phyloP scores from a whole-genome alignment of 306 rosid species.

The Vigna nakashimae region DNA sequence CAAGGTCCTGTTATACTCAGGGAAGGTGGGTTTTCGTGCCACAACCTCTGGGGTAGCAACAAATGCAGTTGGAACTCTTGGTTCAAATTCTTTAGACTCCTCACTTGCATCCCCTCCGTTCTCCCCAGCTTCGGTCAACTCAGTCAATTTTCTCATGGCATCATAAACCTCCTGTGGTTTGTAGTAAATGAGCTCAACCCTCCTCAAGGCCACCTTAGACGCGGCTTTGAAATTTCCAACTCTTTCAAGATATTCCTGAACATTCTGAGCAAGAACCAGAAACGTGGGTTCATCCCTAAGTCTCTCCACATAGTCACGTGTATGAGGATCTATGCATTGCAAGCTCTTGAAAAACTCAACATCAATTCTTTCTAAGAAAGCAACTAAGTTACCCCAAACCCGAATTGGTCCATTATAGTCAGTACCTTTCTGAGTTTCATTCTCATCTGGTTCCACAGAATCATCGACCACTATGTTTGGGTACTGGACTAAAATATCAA shows the following conservation, averaged over 20 bases:
- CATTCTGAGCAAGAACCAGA: constrained; percentile 91
- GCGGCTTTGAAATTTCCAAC: constrained; percentile 71
- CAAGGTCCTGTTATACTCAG: constrained; percentile 76
- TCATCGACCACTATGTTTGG: constrained; percentile 89
- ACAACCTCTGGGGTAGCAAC: constrained; percentile 79
- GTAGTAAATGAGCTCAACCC: constrained; percentile 87
- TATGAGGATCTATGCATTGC: constrained; percentile 97
- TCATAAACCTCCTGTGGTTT: constrained; percentile 95
- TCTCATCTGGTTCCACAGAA: constrained; percentile 83
- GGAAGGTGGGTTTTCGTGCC: constrained; percentile 83
- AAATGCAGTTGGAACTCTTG: constrained; percentile 73
- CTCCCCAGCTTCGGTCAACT: constrained; percentile 62
- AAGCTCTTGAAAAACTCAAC: constrained; percentile 89
- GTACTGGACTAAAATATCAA: constrained; percentile 80
- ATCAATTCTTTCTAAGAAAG: constrained; percentile 85
- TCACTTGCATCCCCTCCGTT: constrained; percentile 57
- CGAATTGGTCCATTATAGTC: constrained; percentile 75
- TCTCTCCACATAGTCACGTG: constrained; percentile 96
- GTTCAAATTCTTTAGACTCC: constrained; percentile 61
- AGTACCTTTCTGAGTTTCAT: constrained; percentile 82
- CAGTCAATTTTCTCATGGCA: constrained; percentile 93
- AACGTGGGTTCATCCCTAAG: constrained; percentile 86
- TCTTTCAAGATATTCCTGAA: constrained; percentile 87
- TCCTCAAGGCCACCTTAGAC: constrained; percentile 81
- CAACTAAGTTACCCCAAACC: constrained; percentile 94